phyloP scores from a whole-genome alignment of 768 basidiomycete species.

The Russula abietina region DNA sequence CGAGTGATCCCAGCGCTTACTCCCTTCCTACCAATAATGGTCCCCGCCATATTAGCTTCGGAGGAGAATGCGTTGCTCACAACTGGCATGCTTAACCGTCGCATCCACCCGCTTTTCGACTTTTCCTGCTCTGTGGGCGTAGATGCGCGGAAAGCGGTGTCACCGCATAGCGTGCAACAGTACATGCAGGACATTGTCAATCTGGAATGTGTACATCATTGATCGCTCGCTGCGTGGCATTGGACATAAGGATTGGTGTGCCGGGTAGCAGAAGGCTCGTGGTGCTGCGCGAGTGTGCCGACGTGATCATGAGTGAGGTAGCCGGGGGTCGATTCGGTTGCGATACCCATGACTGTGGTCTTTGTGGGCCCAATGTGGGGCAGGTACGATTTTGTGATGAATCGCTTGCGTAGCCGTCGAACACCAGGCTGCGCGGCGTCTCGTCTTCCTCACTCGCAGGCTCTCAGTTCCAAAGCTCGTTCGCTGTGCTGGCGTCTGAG shows the following conservation, averaged over 20 bases:
- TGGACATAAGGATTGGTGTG: constrained; percentile 23
- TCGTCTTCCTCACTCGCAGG: constrained; percentile 38
- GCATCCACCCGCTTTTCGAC: constrained; percentile 68
- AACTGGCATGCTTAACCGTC: constrained; percentile 70
- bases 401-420: constrained; percentile 30
- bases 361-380: too few relatives aligned
- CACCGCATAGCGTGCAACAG: constrained; percentile 47
- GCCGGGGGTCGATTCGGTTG: constrained; percentile 6
- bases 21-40: constrained; percentile 2
- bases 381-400: constrained; percentile 27
- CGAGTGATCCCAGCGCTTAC: not conserved
- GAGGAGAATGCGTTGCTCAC: constrained; percentile 50
- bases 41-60: constrained; percentile 43
- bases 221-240: constrained; percentile 23
- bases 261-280: constrained; percentile 37
- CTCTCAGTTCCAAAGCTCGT: constrained; percentile 49
- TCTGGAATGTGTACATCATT: constrained; percentile 46
- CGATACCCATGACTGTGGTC: constrained; percentile 17
- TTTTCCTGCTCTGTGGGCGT: constrained; percentile 43
- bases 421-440: constrained; percentile 31
- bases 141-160: constrained; percentile 35
- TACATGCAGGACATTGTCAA: constrained; percentile 64
- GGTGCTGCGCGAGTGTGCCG: constrained; percentile 38
- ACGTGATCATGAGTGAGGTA: constrained; percentile 24
- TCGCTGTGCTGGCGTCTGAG: constrained; percentile 41